Percentiles rank a stretch among this genome's conserved stretches.
These are phyloP conservation scores for Leccinum subgranulosum DNA, from an alignment of 768 basidiomycete species.

Conservation along the genomic window DNA sequence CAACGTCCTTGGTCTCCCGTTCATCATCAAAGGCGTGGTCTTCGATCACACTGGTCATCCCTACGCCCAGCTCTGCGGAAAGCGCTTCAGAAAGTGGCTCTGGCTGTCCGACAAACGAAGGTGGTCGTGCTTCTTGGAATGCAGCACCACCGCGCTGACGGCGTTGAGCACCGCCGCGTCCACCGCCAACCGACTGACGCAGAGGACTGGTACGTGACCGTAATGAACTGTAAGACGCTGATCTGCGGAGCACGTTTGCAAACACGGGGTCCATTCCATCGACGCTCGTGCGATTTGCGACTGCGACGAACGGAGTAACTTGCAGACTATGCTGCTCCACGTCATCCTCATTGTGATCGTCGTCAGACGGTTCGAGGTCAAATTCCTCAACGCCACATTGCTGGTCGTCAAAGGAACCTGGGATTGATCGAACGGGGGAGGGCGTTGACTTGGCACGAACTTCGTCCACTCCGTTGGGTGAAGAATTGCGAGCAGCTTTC, in stretches of 20 bases:
- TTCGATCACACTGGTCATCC: slow-evolving; percentile 42
- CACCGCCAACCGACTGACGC: slow-evolving; percentile 51
- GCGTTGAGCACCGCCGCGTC: slow-evolving; percentile 49
- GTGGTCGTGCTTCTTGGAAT: slow-evolving; percentile 66
- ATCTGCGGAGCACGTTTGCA: slow-evolving; percentile 70
- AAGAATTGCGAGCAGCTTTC: slow-evolving; percentile 51
- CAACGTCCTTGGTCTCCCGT: slow-evolving; percentile 58
- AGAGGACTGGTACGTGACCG: slow-evolving; percentile 55
- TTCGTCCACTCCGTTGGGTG: slow-evolving; percentile 39
- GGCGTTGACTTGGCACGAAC: slow-evolving; percentile 18
- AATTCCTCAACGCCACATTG: slow-evolving; percentile 16
- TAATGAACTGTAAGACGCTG: slow-evolving; percentile 40
- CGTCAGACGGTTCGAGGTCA: slow-evolving; percentile 25
- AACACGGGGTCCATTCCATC: slow-evolving; percentile 89
- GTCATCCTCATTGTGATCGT: slow-evolving; percentile 24
- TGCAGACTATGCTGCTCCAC: slow-evolving; percentile 24
- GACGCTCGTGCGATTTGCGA: slow-evolving; percentile 65
- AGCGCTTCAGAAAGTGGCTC: slow-evolving; percentile 72
- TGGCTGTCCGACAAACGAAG: slow-evolving; percentile 68
- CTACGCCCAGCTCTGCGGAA: slow-evolving; percentile 59
- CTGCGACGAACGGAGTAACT: slow-evolving; percentile 36
- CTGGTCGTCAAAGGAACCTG: slow-evolving; percentile 28
- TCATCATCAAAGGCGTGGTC: slow-evolving; percentile 38
- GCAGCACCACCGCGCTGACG: slow-evolving; percentile 64
- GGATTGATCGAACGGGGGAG: slow-evolving; percentile 34